Evolutionary conservation across 2,329 filamentous ascomycete species (phyloP).

Genomic region (Leptographium wingfieldii): DNA sequence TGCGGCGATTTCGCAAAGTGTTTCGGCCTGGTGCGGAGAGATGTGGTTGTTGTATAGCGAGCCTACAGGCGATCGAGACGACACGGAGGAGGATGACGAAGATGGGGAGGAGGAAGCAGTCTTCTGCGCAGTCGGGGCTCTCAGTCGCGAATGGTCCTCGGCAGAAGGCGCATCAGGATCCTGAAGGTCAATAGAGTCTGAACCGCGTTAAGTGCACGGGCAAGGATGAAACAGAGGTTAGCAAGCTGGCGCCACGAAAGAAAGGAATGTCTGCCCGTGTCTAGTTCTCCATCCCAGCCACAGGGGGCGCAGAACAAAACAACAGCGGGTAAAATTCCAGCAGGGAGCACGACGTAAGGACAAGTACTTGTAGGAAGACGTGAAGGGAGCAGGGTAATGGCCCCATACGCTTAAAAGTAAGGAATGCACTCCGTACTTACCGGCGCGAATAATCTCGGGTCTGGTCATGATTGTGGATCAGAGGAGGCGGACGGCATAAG

Average conservation of each 20-base stretch:
- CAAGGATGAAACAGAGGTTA: slow-evolving; percentile 11
- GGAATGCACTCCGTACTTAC: slow-evolving; percentile 26
- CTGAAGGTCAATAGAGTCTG: slow-evolving; percentile 94
- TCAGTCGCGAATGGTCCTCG: slow-evolving; percentile 58
- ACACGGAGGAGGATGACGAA: slow-evolving; percentile 27
- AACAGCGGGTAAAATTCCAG: neutral
- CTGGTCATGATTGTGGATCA: slow-evolving; percentile 38
- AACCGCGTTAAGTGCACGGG: slow-evolving; percentile 4
- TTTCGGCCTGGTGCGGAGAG: slow-evolving; percentile 74
- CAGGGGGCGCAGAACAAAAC: neutral
- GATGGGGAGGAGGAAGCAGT: neutral
- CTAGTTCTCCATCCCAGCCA: slow-evolving; percentile 1
- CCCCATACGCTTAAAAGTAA: neutral
- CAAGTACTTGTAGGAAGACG: neutral
- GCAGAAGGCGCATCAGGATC: slow-evolving; percentile 70
- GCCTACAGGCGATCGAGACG: slow-evolving; percentile 16
- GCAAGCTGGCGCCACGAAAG: slow-evolving; percentile 11
- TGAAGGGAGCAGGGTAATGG: neutral
- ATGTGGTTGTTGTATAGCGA: slow-evolving; percentile 21
- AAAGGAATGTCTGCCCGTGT: neutral
- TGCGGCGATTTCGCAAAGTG: slow-evolving; percentile 66
- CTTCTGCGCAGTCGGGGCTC: slow-evolving; percentile 13
- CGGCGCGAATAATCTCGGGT: slow-evolving; percentile 47
- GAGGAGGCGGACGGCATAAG: slow-evolving; percentile 19
- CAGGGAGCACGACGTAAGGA: neutral